These are phyloP conservation scores for Crithidia mellificae DNA, from an alignment of 208 protist species.

Conservation along the genomic window DNA sequence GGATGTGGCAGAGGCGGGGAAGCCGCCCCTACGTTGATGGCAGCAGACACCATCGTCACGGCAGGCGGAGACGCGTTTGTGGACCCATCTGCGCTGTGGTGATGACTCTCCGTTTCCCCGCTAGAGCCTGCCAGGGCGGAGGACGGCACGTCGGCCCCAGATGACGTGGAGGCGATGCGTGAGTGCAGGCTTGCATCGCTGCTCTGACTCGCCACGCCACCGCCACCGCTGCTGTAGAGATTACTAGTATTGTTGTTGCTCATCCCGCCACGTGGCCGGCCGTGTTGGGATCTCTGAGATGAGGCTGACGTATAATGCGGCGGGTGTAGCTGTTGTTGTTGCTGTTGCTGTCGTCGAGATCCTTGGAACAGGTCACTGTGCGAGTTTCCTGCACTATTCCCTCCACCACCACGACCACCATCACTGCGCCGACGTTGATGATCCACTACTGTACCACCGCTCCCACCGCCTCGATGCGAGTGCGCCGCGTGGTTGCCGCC, in stretches of 20 bases:
- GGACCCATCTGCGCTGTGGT: too few species aligned
- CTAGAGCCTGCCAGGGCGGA: too few species aligned
- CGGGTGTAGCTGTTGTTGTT: too few species aligned
- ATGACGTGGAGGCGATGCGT: not conserved
- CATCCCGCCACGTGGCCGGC: not conserved
- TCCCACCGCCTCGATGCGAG: too few species aligned
- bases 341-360: not conserved
- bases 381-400: not conserved
- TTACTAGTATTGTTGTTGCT: not conserved
- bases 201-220: not conserved
- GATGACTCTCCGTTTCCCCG: too few species aligned
- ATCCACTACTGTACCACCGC: not conserved
- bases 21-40: too few species aligned
- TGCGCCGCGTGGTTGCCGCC: too few species aligned
- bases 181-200: not conserved
- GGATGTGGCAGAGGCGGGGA: not conserved
- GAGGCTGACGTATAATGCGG: not conserved
- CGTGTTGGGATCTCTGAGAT: conserved; percentile 2
- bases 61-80: too few species aligned
- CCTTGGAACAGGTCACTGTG: not conserved
- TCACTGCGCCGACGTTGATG: not conserved
- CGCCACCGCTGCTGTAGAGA: too few species aligned
- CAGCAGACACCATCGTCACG: too few species aligned
- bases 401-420: not conserved
- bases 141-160: not conserved